A percentile compares a stretch with the other conserved stretches of the same genome.
phyloP scores from a whole-genome alignment of 2,329 filamentous ascomycete genomes.

The Emericellopsis cladophorae region DNA sequence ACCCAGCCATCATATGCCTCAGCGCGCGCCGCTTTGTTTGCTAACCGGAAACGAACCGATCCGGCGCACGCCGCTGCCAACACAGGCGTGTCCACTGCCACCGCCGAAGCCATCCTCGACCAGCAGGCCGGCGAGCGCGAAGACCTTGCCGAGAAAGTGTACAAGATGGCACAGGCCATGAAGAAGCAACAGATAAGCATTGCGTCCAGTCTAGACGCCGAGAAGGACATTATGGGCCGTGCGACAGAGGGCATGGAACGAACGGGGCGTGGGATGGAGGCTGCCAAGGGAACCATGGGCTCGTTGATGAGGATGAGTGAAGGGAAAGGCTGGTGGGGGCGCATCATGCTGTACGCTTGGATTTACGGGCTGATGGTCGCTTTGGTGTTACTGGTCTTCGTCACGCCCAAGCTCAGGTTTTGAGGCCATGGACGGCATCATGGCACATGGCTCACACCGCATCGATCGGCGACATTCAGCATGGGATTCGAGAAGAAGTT shows the following conservation, averaged over 20 bases:
- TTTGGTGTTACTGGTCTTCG: conserved; percentile 68
- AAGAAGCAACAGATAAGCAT: conserved; percentile 66
- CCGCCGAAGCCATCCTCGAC: conserved; percentile 60
- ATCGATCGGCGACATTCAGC: too few species aligned
- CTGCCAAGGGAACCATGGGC: conserved; percentile 66
- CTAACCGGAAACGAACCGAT: conserved; percentile 19
- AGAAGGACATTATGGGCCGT: conserved; percentile 58
- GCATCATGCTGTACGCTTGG: conserved; percentile 73
- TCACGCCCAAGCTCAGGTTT: conserved; percentile 79
- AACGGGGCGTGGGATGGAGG: conserved; percentile 64
- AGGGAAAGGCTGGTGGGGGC: conserved; percentile 75
- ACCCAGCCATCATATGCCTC: conserved; percentile 14
- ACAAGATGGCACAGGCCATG: conserved; percentile 65
- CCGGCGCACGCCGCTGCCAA: neutral
- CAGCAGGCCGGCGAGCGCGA: conserved; percentile 76
- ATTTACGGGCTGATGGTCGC: conserved; percentile 74
- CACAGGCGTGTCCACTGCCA: conserved; percentile 29
- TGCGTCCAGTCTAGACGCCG: conserved; percentile 54
- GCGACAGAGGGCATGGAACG: conserved; percentile 66
- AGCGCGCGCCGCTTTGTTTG: conserved; percentile 31
- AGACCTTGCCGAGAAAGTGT: conserved; percentile 65
- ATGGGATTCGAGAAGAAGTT: too few species aligned
- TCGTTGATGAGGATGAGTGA: conserved; percentile 69
- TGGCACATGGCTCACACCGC: too few species aligned
- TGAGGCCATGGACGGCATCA: conserved; percentile 18